Percentiles rank a stretch among this genome's conserved stretches.
These are phyloP conservation scores for Coriaria nepalensis DNA, from an alignment of 306 rosid genomes.

Conservation along the genomic window DNA sequence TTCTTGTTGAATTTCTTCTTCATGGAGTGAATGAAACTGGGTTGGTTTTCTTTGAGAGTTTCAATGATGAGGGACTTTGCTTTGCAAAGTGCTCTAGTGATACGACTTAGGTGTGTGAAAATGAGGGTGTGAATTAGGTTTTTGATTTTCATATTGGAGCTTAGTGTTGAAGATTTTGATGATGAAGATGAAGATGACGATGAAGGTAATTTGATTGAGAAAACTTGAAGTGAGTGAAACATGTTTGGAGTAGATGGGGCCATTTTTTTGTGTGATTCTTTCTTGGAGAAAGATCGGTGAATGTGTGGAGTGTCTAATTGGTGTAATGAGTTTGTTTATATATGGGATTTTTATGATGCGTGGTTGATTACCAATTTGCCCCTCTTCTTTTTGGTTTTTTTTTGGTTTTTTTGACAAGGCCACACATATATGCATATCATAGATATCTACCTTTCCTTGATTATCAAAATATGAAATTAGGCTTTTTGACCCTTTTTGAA, in stretches of 20 bases:
- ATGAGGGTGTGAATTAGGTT: conserved; percentile 44
- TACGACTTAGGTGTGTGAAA: conserved; percentile 43
- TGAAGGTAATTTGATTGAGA: conserved; percentile 23
- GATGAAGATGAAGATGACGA: conserved; percentile 9
- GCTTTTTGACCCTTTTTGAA: conserved; percentile 2
- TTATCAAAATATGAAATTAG: conserved; percentile 4
- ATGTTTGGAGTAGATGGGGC: too few species aligned
- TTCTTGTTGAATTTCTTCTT: conserved; percentile 16
- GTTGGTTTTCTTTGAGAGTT: conserved; percentile 19
- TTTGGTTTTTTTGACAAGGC: too few species aligned
- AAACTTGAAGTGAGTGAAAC: conserved; percentile 10
- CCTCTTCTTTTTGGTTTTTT: conserved; percentile 9
- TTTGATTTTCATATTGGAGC: conserved; percentile 39
- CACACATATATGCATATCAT: too few species aligned
- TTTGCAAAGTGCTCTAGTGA: conserved; percentile 40
- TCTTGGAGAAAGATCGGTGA: too few species aligned
- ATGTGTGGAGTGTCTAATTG: too few species aligned
- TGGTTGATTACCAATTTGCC: conserved; percentile 24
- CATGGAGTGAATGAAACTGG: conserved; percentile 11
- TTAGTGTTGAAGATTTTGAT: conserved; percentile 14
- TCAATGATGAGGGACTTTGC: conserved; percentile 30
- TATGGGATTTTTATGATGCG: too few species aligned
- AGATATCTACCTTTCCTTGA: not conserved
- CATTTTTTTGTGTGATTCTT: too few species aligned
- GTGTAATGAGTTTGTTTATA: too few species aligned